Percentiles rank a stretch among this genome's conserved stretches.
phyloP scores from a whole-genome alignment of 129 eudicot species.

The Tagetes patula region DNA sequence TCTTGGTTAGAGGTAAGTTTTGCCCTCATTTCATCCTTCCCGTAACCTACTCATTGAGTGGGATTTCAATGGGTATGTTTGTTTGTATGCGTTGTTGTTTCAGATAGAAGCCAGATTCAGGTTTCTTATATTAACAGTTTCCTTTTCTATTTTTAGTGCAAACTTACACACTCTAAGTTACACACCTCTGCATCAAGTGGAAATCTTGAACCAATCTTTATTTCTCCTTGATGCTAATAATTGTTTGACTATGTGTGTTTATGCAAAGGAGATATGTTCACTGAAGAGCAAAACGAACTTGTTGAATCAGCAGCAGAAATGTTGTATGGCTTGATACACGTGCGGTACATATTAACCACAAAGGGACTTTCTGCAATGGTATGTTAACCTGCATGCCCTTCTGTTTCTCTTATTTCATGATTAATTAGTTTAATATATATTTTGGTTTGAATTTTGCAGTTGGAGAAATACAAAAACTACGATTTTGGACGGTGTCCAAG shows the following conservation, averaged over 20 bases:
- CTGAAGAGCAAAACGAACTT: slow-evolving; percentile 94
- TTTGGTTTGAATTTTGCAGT: slow-evolving; percentile 35
- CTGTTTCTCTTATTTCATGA: background rate
- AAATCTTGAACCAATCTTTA: slow-evolving; percentile 4
- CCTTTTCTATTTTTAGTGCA: background rate
- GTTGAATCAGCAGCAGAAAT: slow-evolving; percentile 96
- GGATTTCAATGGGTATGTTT: too few relatives aligned
- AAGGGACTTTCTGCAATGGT: slow-evolving; percentile 97
- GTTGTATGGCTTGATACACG: slow-evolving; percentile 89
- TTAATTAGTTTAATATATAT: background rate
- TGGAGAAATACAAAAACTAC: slow-evolving; percentile 89
- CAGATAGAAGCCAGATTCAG: background rate
- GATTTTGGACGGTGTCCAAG: slow-evolving; percentile 98
- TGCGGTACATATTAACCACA: slow-evolving; percentile 74
- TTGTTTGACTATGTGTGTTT: slow-evolving; percentile 24
- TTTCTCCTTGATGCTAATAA: slow-evolving; percentile 7
- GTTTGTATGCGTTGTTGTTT: background rate
- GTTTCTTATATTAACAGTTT: background rate
- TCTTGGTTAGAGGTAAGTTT: too few relatives aligned
- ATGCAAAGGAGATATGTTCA: slow-evolving; percentile 70
- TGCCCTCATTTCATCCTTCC: too few relatives aligned
- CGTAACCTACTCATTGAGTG: too few relatives aligned
- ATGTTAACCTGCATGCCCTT: slow-evolving; percentile 8
- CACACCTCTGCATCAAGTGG: background rate
- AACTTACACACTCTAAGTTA: background rate